A percentile compares a stretch with the other conserved stretches of the same genome.
Evolutionary conservation across 2,329 filamentous ascomycete species (phyloP).

Genomic region (Arachnomyces sp.): DNA sequence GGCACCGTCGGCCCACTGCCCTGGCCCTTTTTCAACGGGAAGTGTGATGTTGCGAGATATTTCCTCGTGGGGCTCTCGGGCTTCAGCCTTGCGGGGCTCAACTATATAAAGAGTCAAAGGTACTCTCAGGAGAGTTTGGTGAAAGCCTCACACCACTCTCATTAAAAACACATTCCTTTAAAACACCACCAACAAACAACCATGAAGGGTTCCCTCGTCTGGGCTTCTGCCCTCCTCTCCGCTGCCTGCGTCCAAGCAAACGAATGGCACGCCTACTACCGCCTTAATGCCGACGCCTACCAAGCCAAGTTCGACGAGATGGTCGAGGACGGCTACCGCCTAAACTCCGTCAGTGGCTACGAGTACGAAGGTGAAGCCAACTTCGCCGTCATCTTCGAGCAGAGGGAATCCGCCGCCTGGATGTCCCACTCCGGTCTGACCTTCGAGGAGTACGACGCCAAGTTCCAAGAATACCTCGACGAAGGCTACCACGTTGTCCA

Average conservation of each 20-base stretch:
- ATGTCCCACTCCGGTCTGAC: constrained; percentile 4
- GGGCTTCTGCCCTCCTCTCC: constrained; percentile 4
- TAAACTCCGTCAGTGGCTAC: constrained; percentile 6
- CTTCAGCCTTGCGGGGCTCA: too few relatives aligned
- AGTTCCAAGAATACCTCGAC: constrained; percentile 4
- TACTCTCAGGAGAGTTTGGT: too few relatives aligned
- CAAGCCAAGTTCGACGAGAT: background rate
- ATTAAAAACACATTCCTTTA: too few relatives aligned
- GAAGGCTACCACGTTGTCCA: constrained; percentile 8
- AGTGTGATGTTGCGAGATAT: too few relatives aligned
- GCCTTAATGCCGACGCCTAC: background rate
- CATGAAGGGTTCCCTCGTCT: background rate
- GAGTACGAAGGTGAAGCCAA: constrained; percentile 1
- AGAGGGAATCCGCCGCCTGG: constrained; percentile 3
- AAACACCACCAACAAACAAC: too few relatives aligned
- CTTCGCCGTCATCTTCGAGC: constrained; percentile 8
- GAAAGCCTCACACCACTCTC: too few relatives aligned
- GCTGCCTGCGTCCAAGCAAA: constrained; percentile 3
- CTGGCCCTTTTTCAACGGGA: too few relatives aligned
- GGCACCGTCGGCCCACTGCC: too few relatives aligned
- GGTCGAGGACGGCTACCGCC: constrained; percentile 5
- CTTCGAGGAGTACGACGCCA: constrained; percentile 3
- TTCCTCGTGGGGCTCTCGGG: too few relatives aligned
- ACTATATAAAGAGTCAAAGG: too few relatives aligned
- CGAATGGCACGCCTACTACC: background rate